These are phyloP conservation scores for Scenedesmus sp. DNA, from an alignment of 163 green algal species.

Conservation along the genomic window DNA sequence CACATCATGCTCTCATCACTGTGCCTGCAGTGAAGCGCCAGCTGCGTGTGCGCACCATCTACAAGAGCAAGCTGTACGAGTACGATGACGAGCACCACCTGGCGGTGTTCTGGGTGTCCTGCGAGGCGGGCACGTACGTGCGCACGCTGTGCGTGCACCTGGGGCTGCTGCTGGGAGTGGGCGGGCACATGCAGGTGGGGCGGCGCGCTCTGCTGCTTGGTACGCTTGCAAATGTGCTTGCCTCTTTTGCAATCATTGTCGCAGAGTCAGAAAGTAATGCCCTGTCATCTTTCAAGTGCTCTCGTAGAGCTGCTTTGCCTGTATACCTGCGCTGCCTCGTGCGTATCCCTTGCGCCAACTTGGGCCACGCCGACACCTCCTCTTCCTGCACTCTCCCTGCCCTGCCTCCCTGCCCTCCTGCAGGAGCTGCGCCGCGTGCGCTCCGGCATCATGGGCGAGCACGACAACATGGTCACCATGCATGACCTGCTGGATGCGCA, in stretches of 20 bases:
- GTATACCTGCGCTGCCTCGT: too few species aligned
- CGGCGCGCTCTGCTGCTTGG: neutral
- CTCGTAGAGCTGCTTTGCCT: too few species aligned
- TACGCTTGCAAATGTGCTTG: neutral
- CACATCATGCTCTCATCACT: too few species aligned
- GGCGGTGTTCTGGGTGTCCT: constrained; percentile 97
- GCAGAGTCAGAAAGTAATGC: too few species aligned
- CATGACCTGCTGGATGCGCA: constrained; percentile 97
- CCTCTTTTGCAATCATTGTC: neutral
- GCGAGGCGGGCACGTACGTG: constrained; percentile 98
- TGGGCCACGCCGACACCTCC: neutral
- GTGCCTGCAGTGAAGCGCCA: constrained; percentile 92
- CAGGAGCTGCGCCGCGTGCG: constrained; percentile 97
- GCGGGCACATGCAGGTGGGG: constrained; percentile 92
- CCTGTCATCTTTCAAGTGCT: too few species aligned
- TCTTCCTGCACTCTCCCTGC: neutral
- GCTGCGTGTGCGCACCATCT: constrained; percentile 98
- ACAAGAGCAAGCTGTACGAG: constrained; percentile 95
- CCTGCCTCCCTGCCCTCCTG: constrained; percentile 44
- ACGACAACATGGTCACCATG: constrained; percentile 99
- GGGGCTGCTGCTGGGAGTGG: constrained; percentile 96
- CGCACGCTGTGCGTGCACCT: constrained; percentile 98
- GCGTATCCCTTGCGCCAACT: neutral
- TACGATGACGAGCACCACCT: constrained; percentile 98
- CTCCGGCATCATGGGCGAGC: constrained; percentile 95